A percentile compares a stretch with the other conserved stretches of the same genome.
Conservation (phyloP, 768 basidiomycete species). For the Tylopilus sp. region DNA sequence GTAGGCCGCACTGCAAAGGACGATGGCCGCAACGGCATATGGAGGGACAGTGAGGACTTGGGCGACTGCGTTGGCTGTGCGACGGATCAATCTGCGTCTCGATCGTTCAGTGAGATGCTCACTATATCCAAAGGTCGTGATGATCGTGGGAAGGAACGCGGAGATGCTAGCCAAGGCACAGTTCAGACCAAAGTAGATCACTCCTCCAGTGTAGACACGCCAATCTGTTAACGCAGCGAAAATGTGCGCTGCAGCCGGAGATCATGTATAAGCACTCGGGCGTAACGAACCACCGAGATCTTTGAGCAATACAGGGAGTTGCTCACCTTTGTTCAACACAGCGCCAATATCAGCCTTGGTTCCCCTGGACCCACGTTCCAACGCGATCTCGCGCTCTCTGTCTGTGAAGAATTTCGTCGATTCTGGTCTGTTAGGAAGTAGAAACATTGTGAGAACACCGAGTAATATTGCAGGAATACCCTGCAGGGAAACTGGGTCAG, state of each 20-base stretch:
- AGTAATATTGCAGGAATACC: conserved; percentile 66
- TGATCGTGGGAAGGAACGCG: conserved; percentile 82
- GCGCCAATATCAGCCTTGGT: conserved; percentile 64
- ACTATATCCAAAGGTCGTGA: conserved; percentile 72
- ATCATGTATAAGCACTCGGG: background rate
- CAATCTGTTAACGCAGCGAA: conserved; percentile 64
- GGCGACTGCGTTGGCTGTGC: conserved; percentile 57
- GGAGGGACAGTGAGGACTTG: conserved; percentile 82
- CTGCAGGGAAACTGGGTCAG: conserved; percentile 28
- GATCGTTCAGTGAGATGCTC: conserved; percentile 18
- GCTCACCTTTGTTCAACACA: conserved; percentile 56
- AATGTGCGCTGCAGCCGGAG: conserved; percentile 49
- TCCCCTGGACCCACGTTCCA: conserved; percentile 65
- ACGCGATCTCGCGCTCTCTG: conserved; percentile 53
- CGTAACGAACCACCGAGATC: background rate
- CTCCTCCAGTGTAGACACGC: conserved; percentile 64
- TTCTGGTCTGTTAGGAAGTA: conserved; percentile 71
- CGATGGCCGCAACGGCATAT: conserved; percentile 65
- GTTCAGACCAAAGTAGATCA: conserved; percentile 77
- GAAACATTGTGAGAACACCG: conserved; percentile 50
- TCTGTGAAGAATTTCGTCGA: conserved; percentile 55
- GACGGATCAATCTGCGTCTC: background rate
- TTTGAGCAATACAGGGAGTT: background rate
- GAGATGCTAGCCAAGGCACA: conserved; percentile 75
- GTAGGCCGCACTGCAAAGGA: conserved; percentile 58